phyloP scores from a whole-genome alignment of 495 filamentous ascomycete species.

The Aspergillus indologenus region DNA sequence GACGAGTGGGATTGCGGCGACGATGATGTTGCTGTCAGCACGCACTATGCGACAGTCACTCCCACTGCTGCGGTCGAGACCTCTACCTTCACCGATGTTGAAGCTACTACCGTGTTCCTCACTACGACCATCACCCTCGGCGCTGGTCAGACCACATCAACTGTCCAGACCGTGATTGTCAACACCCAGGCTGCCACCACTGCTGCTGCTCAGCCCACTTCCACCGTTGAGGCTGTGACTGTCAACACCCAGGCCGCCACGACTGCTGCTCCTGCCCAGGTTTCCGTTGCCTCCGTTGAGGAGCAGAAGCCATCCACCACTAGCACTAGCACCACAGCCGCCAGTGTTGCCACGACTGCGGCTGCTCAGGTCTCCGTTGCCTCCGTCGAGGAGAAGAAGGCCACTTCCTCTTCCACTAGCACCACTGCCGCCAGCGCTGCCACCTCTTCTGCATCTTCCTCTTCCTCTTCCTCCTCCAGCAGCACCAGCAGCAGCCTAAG shows the following conservation, averaged over 20 bases:
- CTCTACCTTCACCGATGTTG: constrained; percentile 3
- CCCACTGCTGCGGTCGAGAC: constrained; percentile 9
- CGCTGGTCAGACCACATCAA: constrained; percentile 11
- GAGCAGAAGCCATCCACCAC: background rate
- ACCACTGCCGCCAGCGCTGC: constrained; percentile 13
- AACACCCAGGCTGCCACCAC: constrained; percentile 4
- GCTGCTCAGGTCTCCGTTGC: constrained; percentile 11
- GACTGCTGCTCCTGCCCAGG: constrained; percentile 9
- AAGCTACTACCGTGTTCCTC: background rate
- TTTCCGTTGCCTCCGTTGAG: constrained; percentile 12
- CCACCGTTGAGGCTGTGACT: constrained; percentile 4
- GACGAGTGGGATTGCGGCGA: constrained; percentile 27
- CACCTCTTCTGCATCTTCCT: constrained; percentile 8
- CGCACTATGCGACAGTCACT: constrained; percentile 24
- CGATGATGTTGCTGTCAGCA: constrained; percentile 26
- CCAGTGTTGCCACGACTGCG: constrained; percentile 10
- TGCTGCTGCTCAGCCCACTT: constrained; percentile 3
- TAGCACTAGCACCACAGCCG: constrained; percentile 8
- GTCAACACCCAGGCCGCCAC: constrained; percentile 8
- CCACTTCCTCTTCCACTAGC: constrained; percentile 2
- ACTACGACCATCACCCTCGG: background rate
- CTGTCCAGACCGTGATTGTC: constrained; percentile 1
- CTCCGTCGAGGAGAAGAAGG: background rate
- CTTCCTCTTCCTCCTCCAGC: constrained; percentile 14
- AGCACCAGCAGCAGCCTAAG: constrained; percentile 11